phyloP scores from a whole-genome alignment of 331 rosid genomes.

The Pyracantha coccinea region DNA sequence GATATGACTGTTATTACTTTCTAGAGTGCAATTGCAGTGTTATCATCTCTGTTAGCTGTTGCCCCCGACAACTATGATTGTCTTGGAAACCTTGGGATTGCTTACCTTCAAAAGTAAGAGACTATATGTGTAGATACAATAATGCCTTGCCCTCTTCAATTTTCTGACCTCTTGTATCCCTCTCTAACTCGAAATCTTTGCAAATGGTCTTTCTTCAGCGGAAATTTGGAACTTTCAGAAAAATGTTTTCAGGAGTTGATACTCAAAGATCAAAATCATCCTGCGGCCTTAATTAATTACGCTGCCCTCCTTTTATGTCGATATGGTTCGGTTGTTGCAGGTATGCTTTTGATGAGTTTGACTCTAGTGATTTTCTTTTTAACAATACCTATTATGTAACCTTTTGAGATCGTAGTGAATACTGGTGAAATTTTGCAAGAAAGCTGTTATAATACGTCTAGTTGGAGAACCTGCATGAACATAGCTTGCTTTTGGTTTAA shows the following conservation, averaged over 20 bases:
- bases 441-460: neutral
- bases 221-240: slow-evolving; percentile 73
- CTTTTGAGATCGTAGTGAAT: neutral
- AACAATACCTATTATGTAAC: neutral
- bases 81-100: slow-evolving; percentile 90
- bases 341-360: slow-evolving; percentile 32
- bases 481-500: slow-evolving; percentile 6
- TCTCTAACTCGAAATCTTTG: slow-evolving; percentile 6
- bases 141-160: neutral
- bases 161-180: neutral
- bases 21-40: slow-evolving; percentile 76
- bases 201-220: slow-evolving; percentile 39
- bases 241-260: slow-evolving; percentile 87
- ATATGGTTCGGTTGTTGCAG: slow-evolving; percentile 79
- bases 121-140: neutral
- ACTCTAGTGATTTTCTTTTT: neutral
- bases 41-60: slow-evolving; percentile 70
- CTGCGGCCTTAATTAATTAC: slow-evolving; percentile 84
- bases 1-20: slow-evolving; percentile 17
- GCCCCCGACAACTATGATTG: slow-evolving; percentile 77
- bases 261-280: slow-evolving; percentile 92
- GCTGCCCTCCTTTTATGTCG: slow-evolving; percentile 74
- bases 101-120: slow-evolving; percentile 76
- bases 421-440: too few relatives aligned
- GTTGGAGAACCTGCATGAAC: slow-evolving; percentile 15